Evolutionary conservation across 371 early-diverging fungal genomes (phyloP).

Genomic region (Lichtheimia hyalospora): DNA sequence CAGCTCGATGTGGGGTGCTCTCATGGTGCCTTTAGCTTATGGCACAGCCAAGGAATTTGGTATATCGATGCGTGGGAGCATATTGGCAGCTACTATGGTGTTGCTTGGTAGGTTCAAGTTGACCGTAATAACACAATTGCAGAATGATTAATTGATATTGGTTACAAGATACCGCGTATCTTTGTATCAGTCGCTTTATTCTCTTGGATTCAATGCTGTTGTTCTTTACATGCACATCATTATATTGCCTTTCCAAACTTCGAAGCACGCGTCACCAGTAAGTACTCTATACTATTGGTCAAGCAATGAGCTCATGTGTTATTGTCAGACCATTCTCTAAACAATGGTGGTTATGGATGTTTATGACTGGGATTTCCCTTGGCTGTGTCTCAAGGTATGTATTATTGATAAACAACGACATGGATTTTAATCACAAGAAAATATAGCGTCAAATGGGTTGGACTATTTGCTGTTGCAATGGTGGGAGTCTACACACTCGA

Average conservation of each 20-base stretch:
- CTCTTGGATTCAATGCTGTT: constrained; percentile 98
- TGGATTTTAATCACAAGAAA: neutral
- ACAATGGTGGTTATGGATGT: constrained; percentile 87
- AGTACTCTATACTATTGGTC: neutral
- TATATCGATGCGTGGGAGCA: constrained; percentile 58
- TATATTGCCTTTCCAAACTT: constrained; percentile 76
- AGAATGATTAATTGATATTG: constrained; percentile 18
- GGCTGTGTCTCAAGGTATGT: constrained; percentile 71
- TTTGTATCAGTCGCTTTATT: constrained; percentile 94
- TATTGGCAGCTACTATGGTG: constrained; percentile 77
- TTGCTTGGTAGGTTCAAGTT: constrained; percentile 56
- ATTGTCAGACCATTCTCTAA: constrained; percentile 69
- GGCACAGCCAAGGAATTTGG: constrained; percentile 80
- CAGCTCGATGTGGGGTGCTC: constrained; percentile 87
- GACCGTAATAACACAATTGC: neutral
- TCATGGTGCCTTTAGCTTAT: constrained; percentile 93
- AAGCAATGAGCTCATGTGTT: no score
- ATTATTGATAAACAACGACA: neutral
- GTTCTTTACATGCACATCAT: constrained; percentile 84
- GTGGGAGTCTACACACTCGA: constrained; percentile 95
- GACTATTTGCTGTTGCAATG: constrained; percentile 91
- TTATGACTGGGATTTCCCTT: constrained; percentile 88
- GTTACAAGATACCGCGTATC: constrained; percentile 74
- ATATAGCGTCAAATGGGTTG: constrained; percentile 99
- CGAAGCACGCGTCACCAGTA: constrained; percentile 68